Base-by-base conservation (phyloP, 306 rosid genomes). In the Erythrophleum fordii region DNA sequence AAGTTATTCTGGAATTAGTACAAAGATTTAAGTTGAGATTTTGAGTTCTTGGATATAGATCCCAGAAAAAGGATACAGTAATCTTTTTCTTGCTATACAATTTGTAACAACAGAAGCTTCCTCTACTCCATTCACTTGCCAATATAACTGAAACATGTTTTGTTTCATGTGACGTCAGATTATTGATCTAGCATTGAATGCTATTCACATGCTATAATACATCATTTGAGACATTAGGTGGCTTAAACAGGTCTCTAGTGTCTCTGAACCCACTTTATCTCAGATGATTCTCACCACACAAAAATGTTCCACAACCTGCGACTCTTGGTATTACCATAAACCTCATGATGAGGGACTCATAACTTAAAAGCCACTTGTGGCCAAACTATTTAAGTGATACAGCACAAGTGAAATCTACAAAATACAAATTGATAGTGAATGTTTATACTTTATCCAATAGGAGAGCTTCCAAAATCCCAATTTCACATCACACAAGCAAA, bases 401-500 rank as follows among this genome's bases (percentile, higher is more conserved):
- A 20, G 5, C 52, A 5, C n/a, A n/a, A n/a, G n/a, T n/a, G n/a
- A n/a, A n/a, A n/a, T n/a, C n/a, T n/a, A 44, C 70, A 75, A 67
- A 44, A 26, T 14, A 44, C 70, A 75, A 75, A 44, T 71, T 55
- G 62, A 18, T 23, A 9, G 26, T 59, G 56, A 51, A 68, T 56
- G 72, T 17, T 76, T 39, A 39, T 0, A 39, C 42, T 39, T 39
- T 69, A 28, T 76, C 48, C 35, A 69, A 10, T 35, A 29, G 39
- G 39, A 59, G 22, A 45, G 53, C 45, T 29, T 49, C 66, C 39
- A 58, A 78, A 34, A 55, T 45, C 80, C 60, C 77, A 78, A 37
- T 58, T 20, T 46, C 68, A 67, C 48, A 34, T 39, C 28, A 49
- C 62, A 77, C 71, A 53, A 77, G 66, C 75, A 42, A 68, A 17